phyloP scores from a whole-genome alignment of 441 rosid genomes.

The Bocquillonia castaneifolia region DNA sequence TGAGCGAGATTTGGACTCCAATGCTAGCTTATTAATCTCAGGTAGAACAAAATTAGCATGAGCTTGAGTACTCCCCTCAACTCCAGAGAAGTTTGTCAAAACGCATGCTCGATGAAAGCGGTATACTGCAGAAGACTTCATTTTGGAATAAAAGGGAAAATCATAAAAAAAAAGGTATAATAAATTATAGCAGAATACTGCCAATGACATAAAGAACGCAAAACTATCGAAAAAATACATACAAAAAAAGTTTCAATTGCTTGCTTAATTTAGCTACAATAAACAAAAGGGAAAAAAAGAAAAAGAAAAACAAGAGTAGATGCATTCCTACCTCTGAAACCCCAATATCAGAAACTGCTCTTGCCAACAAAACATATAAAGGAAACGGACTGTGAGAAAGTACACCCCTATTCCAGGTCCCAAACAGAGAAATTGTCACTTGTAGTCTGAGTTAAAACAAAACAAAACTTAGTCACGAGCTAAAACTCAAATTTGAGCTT shows the following conservation, averaged over 20 bases:
- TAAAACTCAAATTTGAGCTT: conserved; percentile 7
- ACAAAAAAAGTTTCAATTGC: not conserved
- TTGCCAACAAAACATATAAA: conserved; percentile 70
- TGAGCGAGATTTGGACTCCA: conserved; percentile 75
- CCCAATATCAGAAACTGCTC: conserved; percentile 53
- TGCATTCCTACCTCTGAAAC: conserved; percentile 53
- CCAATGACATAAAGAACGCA: conserved; percentile 17
- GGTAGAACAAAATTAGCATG: conserved; percentile 81
- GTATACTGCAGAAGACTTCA: conserved; percentile 87
- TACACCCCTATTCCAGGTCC: conserved; percentile 43
- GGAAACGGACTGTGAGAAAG: conserved; percentile 59
- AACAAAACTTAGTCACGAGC: conserved; percentile 20
- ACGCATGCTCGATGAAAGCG: conserved; percentile 75
- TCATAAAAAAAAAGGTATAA: conserved; percentile 22
- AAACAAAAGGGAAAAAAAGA: not conserved
- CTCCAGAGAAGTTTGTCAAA: conserved; percentile 64
- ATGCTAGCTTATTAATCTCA: conserved; percentile 67
- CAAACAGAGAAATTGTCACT: conserved; percentile 56
- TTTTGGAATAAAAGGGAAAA: conserved; percentile 34
- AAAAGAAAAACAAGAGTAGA: not conserved
- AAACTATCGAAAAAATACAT: not conserved
- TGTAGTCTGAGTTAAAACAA: conserved; percentile 55
- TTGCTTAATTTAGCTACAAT: conserved; percentile 10
- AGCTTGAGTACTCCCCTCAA: conserved; percentile 55
- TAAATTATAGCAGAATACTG: conserved; percentile 7